Evolutionary conservation across 2,329 filamentous ascomycete genomes (phyloP), one percentile per base, ranked within the genome.

Genomic region (Sphaerulina populicola): DNA sequence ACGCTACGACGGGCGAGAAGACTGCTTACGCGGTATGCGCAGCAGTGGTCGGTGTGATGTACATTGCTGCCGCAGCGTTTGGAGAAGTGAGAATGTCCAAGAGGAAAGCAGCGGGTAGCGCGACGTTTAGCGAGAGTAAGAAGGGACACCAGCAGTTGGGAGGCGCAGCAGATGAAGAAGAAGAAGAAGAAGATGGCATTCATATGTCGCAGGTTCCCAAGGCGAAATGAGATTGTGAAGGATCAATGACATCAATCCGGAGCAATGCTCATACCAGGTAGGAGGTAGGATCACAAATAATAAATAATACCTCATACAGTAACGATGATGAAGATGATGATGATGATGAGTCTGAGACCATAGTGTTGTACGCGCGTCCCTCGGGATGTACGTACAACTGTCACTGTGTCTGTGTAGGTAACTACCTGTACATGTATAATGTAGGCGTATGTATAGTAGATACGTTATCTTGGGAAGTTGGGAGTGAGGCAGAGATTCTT

Each of bases 1-100:
- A 72, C 12, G 56, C 51, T 27, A 41, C 67, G 65, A 46, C 61
- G 55, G 29, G 40, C 10, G 57, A 49, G 14, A 41, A 49, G 31
- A 54, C 53, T 53, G 74, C 71, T 1, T 79, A 78, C 56, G 68
- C 67, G 4, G 71, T 78, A 6, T 62, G 77, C 47, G 74, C 74
- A 29, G 76, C 66, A 3, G 21, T 78, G 10, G 66, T 79, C 51
- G 74, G 68, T 18, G 33, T 72, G 4, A 50, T 66, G 3, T 77
- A 75, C 57, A 52, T 73, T 15, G 60, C 53, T 27, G 55, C 56
- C 10, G 62, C 65, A 33, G 47, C 66, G 2, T 55, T 60, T n/a
- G 64, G 64, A 6, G 65, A 68, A 51, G 57, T 47, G 49, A 35
- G 12, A 9, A 35, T 35, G 31, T 27, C 23, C 23, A 60, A 36